A percentile compares a stretch with the other conserved stretches of the same genome.
Evolutionary conservation across 2,329 filamentous ascomycete species (phyloP).

Genomic region (Cytospora chrysosperma): DNA sequence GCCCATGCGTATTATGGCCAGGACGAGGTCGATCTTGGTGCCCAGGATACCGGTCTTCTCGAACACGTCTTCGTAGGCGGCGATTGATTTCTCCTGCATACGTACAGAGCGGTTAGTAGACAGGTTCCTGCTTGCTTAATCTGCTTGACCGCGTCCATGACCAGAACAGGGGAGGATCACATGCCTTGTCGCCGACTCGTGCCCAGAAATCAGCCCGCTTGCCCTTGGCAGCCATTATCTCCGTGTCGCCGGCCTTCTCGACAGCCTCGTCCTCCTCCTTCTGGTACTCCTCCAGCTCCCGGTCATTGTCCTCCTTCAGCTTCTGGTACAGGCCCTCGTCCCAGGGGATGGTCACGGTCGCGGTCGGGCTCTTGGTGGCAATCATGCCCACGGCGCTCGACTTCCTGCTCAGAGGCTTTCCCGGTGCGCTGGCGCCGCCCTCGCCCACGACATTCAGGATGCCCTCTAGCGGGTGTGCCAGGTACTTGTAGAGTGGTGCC

Average conservation of each 20-base stretch:
- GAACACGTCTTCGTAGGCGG: conserved; percentile 87
- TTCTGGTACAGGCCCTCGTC: conserved; percentile 83
- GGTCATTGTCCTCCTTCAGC: conserved; percentile 73
- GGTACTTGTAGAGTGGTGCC: conserved; percentile 81
- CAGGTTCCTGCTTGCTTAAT: not conserved
- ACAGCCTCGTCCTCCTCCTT: conserved; percentile 91
- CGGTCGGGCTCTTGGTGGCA: conserved; percentile 65
- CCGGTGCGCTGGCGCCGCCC: conserved; percentile 46
- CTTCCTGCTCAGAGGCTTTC: conserved; percentile 65
- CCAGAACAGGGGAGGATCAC: conserved; percentile 19
- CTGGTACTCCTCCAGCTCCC: conserved; percentile 72
- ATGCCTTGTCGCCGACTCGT: conserved; percentile 90
- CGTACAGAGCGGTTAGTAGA: not conserved
- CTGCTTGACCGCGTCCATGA: too few relatives aligned
- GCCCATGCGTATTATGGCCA: conserved; percentile 92
- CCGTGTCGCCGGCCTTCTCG: conserved; percentile 94
- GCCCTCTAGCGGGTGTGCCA: conserved; percentile 78
- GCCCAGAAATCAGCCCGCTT: conserved; percentile 98
- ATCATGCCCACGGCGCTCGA: conserved; percentile 73
- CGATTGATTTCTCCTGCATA: conserved; percentile 83
- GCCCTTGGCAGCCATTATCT: conserved; percentile 86
- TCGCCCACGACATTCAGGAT: conserved; percentile 78
- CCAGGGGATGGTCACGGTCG: conserved; percentile 75
- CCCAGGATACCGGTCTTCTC: conserved; percentile 97
- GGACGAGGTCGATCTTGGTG: conserved; percentile 94